Evolutionary conservation across 768 basidiomycete genomes (phyloP).

Genomic region (Rhodotorula babjevae): DNA sequence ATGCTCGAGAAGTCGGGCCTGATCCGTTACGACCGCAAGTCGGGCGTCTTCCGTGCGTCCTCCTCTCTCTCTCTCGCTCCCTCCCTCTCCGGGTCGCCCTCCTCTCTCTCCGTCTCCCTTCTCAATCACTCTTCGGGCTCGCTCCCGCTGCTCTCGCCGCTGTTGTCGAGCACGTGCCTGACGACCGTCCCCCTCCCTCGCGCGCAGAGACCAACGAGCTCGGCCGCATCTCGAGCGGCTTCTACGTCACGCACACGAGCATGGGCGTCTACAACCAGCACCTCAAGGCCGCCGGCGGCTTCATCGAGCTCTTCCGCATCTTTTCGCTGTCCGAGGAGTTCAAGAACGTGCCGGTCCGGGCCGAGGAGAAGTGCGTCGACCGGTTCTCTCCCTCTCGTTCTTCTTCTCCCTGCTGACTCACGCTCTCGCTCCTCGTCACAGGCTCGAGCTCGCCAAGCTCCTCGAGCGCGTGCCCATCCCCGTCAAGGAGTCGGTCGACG

Average conservation of each 20-base stretch:
- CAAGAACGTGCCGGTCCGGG: conserved; percentile 74
- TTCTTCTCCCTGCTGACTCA: conserved; percentile 22
- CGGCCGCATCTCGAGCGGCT: conserved; percentile 88
- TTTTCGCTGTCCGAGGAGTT: conserved; percentile 96
- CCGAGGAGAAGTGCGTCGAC: conserved; percentile 52
- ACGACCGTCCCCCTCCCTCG: not conserved
- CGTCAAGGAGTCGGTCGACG: conserved; percentile 92
- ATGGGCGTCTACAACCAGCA: conserved; percentile 98
- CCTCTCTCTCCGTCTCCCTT: not conserved
- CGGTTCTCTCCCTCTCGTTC: not conserved
- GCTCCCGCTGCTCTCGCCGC: too few species aligned
- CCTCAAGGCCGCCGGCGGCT: conserved; percentile 64
- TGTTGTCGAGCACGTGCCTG: not conserved
- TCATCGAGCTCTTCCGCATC: conserved; percentile 85
- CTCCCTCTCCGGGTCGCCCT: not conserved
- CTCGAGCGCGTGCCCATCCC: conserved; percentile 94
- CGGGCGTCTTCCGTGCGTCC: conserved; percentile 65
- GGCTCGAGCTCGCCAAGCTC: conserved; percentile 80
- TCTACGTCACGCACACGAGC: conserved; percentile 88
- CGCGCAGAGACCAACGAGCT: conserved; percentile 71
- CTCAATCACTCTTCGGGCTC: too few species aligned
- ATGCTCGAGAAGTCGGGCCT: conserved; percentile 89
- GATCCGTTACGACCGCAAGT: conserved; percentile 83
- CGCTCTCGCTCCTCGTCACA: conserved; percentile 47
- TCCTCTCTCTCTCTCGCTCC: not conserved